phyloP scores from a whole-genome alignment of 2,329 filamentous ascomycete genomes.

The Mycogone perniciosa region DNA sequence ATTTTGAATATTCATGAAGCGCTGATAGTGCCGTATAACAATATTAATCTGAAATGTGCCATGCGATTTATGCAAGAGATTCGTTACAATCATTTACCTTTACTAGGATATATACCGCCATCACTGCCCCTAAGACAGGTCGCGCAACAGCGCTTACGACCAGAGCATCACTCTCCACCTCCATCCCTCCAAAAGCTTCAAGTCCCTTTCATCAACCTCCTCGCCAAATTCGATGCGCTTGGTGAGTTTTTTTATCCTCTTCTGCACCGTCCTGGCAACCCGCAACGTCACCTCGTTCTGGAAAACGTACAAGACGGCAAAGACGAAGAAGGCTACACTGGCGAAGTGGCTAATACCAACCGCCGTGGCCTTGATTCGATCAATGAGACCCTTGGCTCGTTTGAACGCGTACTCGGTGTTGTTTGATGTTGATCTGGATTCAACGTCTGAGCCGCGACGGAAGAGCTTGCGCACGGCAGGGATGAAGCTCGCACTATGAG shows the following conservation, averaged over 20 bases:
- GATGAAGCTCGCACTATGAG: constrained; percentile 43
- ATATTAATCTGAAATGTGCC: not conserved
- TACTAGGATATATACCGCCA: constrained; percentile 19
- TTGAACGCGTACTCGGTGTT: constrained; percentile 53
- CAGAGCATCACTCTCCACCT: constrained; percentile 50
- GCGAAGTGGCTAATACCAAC: constrained; percentile 39
- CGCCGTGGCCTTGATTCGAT: constrained; percentile 42
- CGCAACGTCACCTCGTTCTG: constrained; percentile 52
- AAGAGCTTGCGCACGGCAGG: constrained; percentile 48
- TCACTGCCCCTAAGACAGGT: not conserved
- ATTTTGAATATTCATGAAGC: not conserved
- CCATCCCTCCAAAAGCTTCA: constrained; percentile 48
- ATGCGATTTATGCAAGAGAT: constrained; percentile 14
- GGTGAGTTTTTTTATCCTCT: constrained; percentile 42
- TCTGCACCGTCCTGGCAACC: constrained; percentile 46
- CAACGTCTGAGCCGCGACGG: constrained; percentile 35
- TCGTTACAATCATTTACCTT: constrained; percentile 28
- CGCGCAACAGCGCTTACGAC: constrained; percentile 19
- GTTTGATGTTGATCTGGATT: constrained; percentile 35
- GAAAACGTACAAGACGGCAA: constrained; percentile 53
- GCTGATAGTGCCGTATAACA: not conserved
- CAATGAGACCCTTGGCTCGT: constrained; percentile 43
- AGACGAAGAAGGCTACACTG: constrained; percentile 47
- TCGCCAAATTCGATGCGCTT: constrained; percentile 43
- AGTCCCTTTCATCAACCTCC: constrained; percentile 41